A percentile compares a stretch with the other conserved stretches of the same genome.
Conservation (phyloP, 441 rosid genomes). For the Jatropha podagrica region DNA sequence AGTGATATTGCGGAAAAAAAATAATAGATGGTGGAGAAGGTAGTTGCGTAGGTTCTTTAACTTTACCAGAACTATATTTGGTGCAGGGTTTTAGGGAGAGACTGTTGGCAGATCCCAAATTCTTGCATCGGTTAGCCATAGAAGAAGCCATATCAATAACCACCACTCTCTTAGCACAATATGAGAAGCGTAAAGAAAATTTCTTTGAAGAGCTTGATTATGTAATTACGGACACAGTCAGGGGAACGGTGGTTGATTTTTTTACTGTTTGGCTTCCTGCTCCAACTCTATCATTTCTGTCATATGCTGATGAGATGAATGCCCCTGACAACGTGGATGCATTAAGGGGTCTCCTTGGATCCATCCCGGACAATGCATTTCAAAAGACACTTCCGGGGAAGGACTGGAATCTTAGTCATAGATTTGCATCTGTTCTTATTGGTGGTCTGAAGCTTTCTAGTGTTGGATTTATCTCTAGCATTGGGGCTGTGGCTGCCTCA, state of each 20-base stretch:
- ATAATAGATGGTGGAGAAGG: constrained; percentile 16
- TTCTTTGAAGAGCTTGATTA: constrained; percentile 91
- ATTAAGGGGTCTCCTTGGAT: constrained; percentile 71
- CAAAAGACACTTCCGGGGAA: constrained; percentile 82
- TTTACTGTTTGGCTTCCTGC: constrained; percentile 98
- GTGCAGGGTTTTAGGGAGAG: constrained; percentile 95
- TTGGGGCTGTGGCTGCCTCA: constrained; percentile 83
- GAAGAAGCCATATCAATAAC: constrained; percentile 91
- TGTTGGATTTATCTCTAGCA: constrained; percentile 84
- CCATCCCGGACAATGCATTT: constrained; percentile 93
- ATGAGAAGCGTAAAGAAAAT: constrained; percentile 78
- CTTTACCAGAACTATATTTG: constrained; percentile 28
- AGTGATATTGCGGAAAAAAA: background rate
- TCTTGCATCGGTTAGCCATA: constrained; percentile 85
- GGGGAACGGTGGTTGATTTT: constrained; percentile 83
- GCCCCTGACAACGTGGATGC: constrained; percentile 60
- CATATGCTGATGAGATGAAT: constrained; percentile 53
- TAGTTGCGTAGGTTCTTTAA: constrained; percentile 14
- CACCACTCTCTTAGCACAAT: constrained; percentile 89
- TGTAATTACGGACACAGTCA: constrained; percentile 79
- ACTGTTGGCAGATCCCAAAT: constrained; percentile 91
- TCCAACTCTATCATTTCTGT: constrained; percentile 84
- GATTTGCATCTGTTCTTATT: constrained; percentile 75
- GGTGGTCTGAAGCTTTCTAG: constrained; percentile 84
- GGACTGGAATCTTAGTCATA: constrained; percentile 74